Conservation (phyloP, 768 basidiomycete species). For the Termitomyces eurrhizus region DNA sequence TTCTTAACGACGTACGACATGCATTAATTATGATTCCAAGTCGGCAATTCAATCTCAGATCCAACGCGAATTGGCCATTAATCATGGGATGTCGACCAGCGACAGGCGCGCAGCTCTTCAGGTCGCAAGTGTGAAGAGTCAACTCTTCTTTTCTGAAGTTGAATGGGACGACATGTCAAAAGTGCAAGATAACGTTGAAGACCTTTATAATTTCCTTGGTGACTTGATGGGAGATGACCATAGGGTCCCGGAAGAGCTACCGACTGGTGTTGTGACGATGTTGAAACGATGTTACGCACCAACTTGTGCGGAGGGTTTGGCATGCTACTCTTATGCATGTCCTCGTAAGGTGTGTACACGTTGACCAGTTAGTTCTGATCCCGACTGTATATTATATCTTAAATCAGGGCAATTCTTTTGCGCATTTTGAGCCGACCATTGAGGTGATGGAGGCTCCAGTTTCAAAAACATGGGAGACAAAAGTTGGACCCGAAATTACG, state of each 20-base stretch:
- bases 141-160: constrained; percentile 95
- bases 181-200: constrained; percentile 86
- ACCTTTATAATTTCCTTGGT: constrained; percentile 91
- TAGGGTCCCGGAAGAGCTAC: constrained; percentile 58
- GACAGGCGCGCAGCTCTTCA: constrained; percentile 83
- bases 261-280: constrained; percentile 87
- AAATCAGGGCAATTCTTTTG: constrained; percentile 28
- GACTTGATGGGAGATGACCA: constrained; percentile 69
- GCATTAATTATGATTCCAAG: constrained; percentile 31
- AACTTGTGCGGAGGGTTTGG: constrained; percentile 72
- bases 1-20: background rate
- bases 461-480: constrained; percentile 42
- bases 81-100: constrained; percentile 67
- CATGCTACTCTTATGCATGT: constrained; percentile 84
- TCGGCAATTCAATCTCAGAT: constrained; percentile 87
- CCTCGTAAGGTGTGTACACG: constrained; percentile 52
- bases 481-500: constrained; percentile 36
- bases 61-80: constrained; percentile 75
- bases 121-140: constrained; percentile 86
- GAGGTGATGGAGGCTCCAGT: constrained; percentile 19
- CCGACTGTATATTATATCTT: background rate
- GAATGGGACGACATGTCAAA: constrained; percentile 78
- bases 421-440: constrained; percentile 21
- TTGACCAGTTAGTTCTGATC: background rate
- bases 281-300: constrained; percentile 90